Evolutionary conservation across 75 land plant genomes (phyloP).

Genomic region (Azolla pinnata): DNA sequence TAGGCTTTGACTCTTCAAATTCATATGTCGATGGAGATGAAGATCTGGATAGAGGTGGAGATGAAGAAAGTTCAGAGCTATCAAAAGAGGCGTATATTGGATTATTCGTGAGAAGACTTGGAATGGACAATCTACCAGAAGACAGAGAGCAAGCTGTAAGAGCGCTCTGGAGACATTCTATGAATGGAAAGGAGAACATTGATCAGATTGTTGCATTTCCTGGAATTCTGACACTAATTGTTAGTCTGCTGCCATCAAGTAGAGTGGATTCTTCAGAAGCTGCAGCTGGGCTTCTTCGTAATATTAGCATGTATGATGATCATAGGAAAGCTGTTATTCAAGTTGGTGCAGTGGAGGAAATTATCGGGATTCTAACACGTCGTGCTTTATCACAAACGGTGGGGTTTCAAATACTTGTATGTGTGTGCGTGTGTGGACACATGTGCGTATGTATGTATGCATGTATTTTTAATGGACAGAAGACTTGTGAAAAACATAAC

Average conservation of each 20-base stretch:
- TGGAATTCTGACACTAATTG: constrained; percentile 51
- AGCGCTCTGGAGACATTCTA: constrained; percentile 69
- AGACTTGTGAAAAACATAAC: no score
- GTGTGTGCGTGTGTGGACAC: no score
- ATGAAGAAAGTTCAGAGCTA: neutral
- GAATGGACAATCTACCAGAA: constrained; percentile 59
- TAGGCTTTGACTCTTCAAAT: neutral
- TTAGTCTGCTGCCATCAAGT: constrained; percentile 55
- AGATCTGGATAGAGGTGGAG: neutral
- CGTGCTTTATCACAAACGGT: constrained; percentile 45
- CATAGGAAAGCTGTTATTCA: constrained; percentile 52
- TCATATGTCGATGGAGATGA: no score
- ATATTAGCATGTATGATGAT: constrained; percentile 34
- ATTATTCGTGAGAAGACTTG: constrained; percentile 72
- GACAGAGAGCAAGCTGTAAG: constrained; percentile 67
- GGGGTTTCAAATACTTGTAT: no score
- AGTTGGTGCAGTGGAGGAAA: constrained; percentile 78
- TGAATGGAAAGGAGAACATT: constrained; percentile 43
- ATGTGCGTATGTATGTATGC: no score
- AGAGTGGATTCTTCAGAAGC: constrained; percentile 52
- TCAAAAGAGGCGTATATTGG: constrained; percentile 57
- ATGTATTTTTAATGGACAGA: no score
- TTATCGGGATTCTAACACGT: constrained; percentile 46
- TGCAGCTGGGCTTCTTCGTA: constrained; percentile 70
- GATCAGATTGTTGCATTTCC: constrained; percentile 53